A percentile compares a stretch with the other conserved stretches of the same genome.
These are phyloP conservation scores for Gamarada debralockiae DNA, from an alignment of 495 filamentous ascomycete genomes.

Conservation along the genomic window DNA sequence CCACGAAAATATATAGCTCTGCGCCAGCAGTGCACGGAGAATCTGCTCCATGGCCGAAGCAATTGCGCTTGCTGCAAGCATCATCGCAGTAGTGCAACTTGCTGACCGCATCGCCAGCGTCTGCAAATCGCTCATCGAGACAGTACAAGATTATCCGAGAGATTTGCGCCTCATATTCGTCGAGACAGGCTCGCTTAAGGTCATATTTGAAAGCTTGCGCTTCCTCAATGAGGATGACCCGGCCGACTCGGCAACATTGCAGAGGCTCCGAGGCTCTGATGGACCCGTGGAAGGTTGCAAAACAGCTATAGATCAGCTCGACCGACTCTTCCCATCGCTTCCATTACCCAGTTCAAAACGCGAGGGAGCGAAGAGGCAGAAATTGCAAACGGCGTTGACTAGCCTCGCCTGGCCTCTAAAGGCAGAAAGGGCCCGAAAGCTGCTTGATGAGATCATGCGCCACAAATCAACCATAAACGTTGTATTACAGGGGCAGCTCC, in stretches of 20 bases:
- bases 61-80: slow-evolving; percentile 21
- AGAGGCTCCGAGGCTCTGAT: not conserved
- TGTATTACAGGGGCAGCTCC: not conserved
- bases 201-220: slow-evolving; percentile 18
- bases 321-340: slow-evolving; percentile 5
- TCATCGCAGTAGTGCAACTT: slow-evolving; percentile 21
- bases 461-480: slow-evolving; percentile 1
- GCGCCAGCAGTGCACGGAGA: too few species aligned
- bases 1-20: too few species aligned
- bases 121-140: slow-evolving; percentile 26
- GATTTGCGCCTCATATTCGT: slow-evolving; percentile 23
- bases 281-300: not conserved
- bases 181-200: slow-evolving; percentile 18
- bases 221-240: slow-evolving; percentile 2
- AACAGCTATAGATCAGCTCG: not conserved
- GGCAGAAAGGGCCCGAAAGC: slow-evolving; percentile 2
- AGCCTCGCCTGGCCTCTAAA: slow-evolving; percentile 4
- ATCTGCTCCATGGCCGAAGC: slow-evolving; percentile 7
- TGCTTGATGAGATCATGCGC: not conserved
- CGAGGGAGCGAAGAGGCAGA: slow-evolving; percentile 4
- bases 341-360: not conserved
- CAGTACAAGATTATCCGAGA: slow-evolving; percentile 10
- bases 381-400: not conserved
- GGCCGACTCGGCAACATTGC: not conserved
- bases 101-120: slow-evolving; percentile 19